Evolutionary conservation across 2,329 filamentous ascomycete genomes (phyloP).

Genomic region (Curvularia verruculosa): DNA sequence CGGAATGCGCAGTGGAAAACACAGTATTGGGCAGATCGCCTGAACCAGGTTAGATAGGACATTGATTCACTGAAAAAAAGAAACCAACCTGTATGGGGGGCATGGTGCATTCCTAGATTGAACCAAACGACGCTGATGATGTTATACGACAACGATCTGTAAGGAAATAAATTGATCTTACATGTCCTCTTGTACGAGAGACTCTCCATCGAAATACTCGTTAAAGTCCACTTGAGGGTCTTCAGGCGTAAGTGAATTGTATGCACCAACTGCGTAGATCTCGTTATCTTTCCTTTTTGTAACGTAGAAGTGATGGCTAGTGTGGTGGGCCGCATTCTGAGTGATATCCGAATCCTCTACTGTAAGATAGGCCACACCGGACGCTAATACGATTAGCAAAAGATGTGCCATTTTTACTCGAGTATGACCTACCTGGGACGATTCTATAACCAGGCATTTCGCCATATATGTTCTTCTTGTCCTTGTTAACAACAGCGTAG

Average conservation of each 20-base stretch:
- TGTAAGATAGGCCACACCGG: conserved; percentile 1
- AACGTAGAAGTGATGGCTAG: background rate
- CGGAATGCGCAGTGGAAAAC: background rate
- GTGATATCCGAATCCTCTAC: background rate
- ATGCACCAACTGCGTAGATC: background rate
- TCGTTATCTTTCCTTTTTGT: background rate
- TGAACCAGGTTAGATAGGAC: too few species aligned
- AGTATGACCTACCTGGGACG: background rate
- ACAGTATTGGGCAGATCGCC: background rate
- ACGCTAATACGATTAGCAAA: background rate
- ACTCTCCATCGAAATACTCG: background rate
- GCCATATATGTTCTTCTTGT: background rate
- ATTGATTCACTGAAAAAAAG: too few species aligned
- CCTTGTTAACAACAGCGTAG: conserved; percentile 1
- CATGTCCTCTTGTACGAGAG: conserved; percentile 1
- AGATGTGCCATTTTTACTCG: background rate
- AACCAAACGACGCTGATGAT: background rate
- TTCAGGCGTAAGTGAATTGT: background rate
- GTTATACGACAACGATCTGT: background rate
- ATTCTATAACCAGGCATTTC: background rate
- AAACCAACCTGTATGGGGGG: background rate
- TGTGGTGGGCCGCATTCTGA: background rate
- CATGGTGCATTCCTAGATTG: background rate
- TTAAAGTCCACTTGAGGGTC: conserved; percentile 1
- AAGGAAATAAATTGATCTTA: background rate